Base-by-base conservation (phyloP, 2,329 filamentous ascomycete species). In the Ophiocordyceps camponoti-rufipedis region DNA sequence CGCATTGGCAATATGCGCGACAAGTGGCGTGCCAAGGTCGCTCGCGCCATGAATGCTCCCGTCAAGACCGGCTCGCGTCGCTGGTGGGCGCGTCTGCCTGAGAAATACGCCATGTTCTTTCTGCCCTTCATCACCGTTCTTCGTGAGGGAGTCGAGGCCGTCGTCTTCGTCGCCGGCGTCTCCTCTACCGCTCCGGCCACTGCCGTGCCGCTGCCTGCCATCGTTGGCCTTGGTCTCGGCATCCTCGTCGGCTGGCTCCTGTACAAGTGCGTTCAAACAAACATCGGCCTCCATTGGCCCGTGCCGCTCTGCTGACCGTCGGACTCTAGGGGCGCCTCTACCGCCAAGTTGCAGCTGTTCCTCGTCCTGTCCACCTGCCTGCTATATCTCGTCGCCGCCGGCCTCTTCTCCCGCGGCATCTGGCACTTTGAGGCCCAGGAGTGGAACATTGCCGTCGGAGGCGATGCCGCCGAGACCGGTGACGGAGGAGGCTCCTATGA, bases 81-180 rank as follows among this genome's bases (percentile, higher is more conserved):
- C 23, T 65, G 66, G 55, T 44, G 87, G 50, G 82, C 82, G 62
- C 63, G 66, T 46, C 83, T 75, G 64, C 62, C 70, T 18, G 80
- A 88, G 60, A 86, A 83, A 60, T 91, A 94, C 57, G 77, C 80
- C 56, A 85, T 94, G 82, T 91, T 93, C 59, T 62, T 85, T 42
- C 67, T 94, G 46, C 87, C 87, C 1, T 93, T 94, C 62, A 71
- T 94, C 57, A 94, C 86, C 0, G 82, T 91, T n/a, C 65, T 94
- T 13, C 71, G 87, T 33, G 86, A 94, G 60, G 87, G 86, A 3
- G 74, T 94, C 29, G 87, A 94, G 59, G 85, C 82, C 0, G 80
- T 94, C 33, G 74, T 94, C 23, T 94, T 93, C 60, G 78, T 93
- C 45, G 85, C 84, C 14, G 87, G 86, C 18, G 86, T 94, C 5